Conservation (phyloP, 441 rosid genomes). For the Adansonia grandidieri region DNA sequence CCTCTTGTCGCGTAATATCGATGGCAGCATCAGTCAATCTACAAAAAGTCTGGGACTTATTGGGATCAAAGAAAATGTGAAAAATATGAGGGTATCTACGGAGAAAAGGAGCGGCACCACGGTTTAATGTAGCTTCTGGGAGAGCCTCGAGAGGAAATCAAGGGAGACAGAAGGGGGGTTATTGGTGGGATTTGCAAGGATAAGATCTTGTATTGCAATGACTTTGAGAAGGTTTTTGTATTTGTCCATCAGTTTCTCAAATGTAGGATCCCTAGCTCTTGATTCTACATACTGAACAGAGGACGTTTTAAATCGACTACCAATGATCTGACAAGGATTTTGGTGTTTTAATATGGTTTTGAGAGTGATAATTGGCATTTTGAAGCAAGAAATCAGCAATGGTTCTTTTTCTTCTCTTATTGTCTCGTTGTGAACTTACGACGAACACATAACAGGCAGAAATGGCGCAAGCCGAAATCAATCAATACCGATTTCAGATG, state of each 20-base stretch:
- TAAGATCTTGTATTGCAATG: conserved; percentile 73
- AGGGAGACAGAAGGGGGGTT: conserved; percentile 65
- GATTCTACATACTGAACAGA: conserved; percentile 76
- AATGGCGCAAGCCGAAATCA: neutral
- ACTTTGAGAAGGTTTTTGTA: conserved; percentile 80
- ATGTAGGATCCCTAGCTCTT: conserved; percentile 71
- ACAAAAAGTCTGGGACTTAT: conserved; percentile 58
- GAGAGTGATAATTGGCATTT: conserved; percentile 36
- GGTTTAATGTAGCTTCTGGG: conserved; percentile 83
- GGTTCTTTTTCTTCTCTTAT: neutral
- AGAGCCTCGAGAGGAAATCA: conserved; percentile 75
- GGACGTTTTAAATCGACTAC: conserved; percentile 57
- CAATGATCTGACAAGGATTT: conserved; percentile 18
- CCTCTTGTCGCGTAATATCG: conserved; percentile 59
- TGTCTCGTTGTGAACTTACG: neutral
- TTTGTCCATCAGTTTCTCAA: conserved; percentile 85
- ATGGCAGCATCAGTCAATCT: conserved; percentile 59
- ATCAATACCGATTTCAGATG: neutral
- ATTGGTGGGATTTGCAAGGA: conserved; percentile 60
- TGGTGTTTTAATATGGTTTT: conserved; percentile 42
- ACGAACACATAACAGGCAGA: neutral
- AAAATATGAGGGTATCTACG: conserved; percentile 77
- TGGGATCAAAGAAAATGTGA: conserved; percentile 62
- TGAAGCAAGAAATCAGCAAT: neutral
- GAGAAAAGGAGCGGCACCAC: conserved; percentile 76